Percentiles rank a stretch among this genome's conserved stretches.
phyloP scores from a whole-genome alignment of 805 yeast genomes.

The Kazachstania viticola region DNA sequence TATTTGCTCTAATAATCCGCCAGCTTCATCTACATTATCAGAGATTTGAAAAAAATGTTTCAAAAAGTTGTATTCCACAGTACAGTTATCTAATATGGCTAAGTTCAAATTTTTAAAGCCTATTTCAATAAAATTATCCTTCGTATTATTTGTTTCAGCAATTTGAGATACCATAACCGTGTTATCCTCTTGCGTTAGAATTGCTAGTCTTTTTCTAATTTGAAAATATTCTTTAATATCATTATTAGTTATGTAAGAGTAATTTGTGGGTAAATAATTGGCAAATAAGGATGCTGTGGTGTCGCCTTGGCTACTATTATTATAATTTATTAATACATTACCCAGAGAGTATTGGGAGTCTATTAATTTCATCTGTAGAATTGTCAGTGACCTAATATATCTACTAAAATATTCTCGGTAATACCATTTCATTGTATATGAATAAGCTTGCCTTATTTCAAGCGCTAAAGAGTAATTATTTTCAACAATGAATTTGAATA shows the following conservation, averaged over 20 bases:
- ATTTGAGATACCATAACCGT: slow-evolving; percentile 72
- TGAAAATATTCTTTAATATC: slow-evolving; percentile 42
- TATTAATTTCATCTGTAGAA: slow-evolving; percentile 41
- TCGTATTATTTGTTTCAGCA: slow-evolving; percentile 67
- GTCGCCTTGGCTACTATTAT: slow-evolving; percentile 4
- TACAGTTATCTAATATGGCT: slow-evolving; percentile 64
- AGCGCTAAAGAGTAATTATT: slow-evolving; percentile 53
- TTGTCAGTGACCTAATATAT: slow-evolving; percentile 61
- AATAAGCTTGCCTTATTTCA: slow-evolving; percentile 70
- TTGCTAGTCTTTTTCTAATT: slow-evolving; percentile 48
- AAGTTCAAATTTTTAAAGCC: slow-evolving; percentile 62
- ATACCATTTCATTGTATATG: slow-evolving; percentile 89
- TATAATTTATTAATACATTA: slow-evolving; percentile 20
- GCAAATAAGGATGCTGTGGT: slow-evolving; percentile 20
- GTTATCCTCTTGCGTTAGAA: slow-evolving; percentile 42
- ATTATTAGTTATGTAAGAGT: slow-evolving; percentile 13
- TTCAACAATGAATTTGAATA: slow-evolving; percentile 42
- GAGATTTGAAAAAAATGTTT: slow-evolving; percentile 53
- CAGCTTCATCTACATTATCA: slow-evolving; percentile 31
- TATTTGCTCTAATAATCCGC: slow-evolving; percentile 36
- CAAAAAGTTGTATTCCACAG: slow-evolving; percentile 66
- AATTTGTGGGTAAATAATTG: slow-evolving; percentile 16
- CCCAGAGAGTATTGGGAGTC: slow-evolving; percentile 52
- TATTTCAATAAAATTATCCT: slow-evolving; percentile 57
- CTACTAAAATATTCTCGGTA: slow-evolving; percentile 68